Percentiles rank a stretch among this genome's conserved stretches.
These are phyloP conservation scores for Dittrichia graveolens DNA, from an alignment of 129 eudicot species.

Conservation along the genomic window DNA sequence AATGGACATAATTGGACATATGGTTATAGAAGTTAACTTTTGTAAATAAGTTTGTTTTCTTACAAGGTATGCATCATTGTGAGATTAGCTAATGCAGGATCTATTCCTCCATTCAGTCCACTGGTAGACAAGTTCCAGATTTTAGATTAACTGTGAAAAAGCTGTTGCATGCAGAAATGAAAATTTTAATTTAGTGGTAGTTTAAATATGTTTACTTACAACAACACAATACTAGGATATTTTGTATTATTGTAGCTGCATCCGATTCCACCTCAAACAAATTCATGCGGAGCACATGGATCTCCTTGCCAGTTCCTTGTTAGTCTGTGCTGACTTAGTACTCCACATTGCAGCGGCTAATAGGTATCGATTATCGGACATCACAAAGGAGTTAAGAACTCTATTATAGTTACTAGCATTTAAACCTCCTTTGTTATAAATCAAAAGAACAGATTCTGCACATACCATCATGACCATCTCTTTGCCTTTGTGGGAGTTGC, in stretches of 20 bases:
- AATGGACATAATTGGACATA: background rate
- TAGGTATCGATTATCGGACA: background rate
- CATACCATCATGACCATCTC: conserved; percentile 47
- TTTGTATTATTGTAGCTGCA: conserved; percentile 35
- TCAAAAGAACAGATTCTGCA: conserved; percentile 7
- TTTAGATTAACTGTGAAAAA: background rate
- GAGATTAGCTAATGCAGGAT: conserved; percentile 47
- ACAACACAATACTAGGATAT: conserved; percentile 25
- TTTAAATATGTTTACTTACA: conserved; percentile 32
- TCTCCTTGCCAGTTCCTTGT: conserved; percentile 64
- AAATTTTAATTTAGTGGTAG: background rate
- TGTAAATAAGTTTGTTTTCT: conserved; percentile 21
- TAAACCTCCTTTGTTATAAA: background rate
- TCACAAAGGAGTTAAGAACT: background rate
- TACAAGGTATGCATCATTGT: conserved; percentile 49
- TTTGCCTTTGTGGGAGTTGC: conserved; percentile 28
- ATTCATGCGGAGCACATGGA: conserved; percentile 51
- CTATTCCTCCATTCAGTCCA: conserved; percentile 45
- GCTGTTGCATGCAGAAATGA: background rate
- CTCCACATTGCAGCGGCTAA: conserved; percentile 39
- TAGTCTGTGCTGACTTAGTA: conserved; percentile 36
- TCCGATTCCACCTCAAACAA: conserved; percentile 46
- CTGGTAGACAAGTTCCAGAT: conserved; percentile 54
- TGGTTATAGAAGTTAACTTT: background rate
- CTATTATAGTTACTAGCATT: background rate